Base-by-base conservation (phyloP, 768 basidiomycete genomes). In the Naematelia aurantialba region DNA sequence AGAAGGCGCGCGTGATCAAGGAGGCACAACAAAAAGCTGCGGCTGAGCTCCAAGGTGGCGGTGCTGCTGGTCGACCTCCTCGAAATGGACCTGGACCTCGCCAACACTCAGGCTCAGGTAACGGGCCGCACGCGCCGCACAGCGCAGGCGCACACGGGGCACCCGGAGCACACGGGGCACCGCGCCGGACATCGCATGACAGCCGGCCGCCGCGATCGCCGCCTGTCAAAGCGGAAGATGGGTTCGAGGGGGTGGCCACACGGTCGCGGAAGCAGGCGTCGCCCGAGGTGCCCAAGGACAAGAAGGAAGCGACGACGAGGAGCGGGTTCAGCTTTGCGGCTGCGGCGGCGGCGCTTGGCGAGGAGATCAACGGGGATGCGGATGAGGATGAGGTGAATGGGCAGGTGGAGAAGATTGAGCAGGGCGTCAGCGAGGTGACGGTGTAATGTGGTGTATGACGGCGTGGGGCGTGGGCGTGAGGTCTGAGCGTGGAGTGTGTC, bases 1-100 rank as follows among this genome's bases (percentile, higher is more conserved):
- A 71, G 57, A 60, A 65, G 30, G 47, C 60, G 14, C 86, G 84
- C 56, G 87, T 85, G 72, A 84, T 91, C 8, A 78, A 84, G 27
- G 84, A 88, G 52, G 70, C 65, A 12, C 63, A 67, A 62, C 63
- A 62, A 31, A 67, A 61, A 48, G 68, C 62, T 29, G 27, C 45
- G 31, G 62, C 56, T 5, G 63, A 60, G 30, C 45, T 47, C 30
- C 22, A 27, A 44, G 19, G 54, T 44, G 54, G 54, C 25, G 55
- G 44, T 5, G 34, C n/a, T 27, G 5, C 17, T 30, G 24, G 19
- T 8, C 29, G 30, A 13, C 29, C 52, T 30, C 52, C 26, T 4
- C 24, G 52, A 30, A 46, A 55, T 24, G 55, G 55, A 26, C 42
- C 55, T 22, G 25, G 46, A 24, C 24, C 54, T n/a, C 21, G 39